Percentiles rank a stretch among this genome's conserved stretches.
phyloP scores from a whole-genome alignment of 2,329 filamentous ascomycete genomes.

The Epichloe sp. region DNA sequence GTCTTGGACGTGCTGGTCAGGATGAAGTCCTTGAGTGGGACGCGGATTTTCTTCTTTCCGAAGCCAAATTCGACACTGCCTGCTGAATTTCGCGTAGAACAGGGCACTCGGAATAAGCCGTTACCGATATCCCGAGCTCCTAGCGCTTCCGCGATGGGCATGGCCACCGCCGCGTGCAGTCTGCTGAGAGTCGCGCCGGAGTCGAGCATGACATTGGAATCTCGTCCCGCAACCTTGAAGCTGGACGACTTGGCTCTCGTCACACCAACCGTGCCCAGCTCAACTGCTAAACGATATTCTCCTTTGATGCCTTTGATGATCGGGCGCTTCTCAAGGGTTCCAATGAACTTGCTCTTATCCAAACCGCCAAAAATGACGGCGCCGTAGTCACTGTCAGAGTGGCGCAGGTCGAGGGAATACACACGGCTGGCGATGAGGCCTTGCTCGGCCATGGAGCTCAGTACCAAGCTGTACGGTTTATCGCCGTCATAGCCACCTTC shows the following conservation, averaged over 20 bases:
- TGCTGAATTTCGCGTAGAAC: slow-evolving; percentile 20
- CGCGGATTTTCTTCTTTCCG: slow-evolving; percentile 24
- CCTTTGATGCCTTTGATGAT: slow-evolving; percentile 26
- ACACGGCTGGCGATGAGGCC: slow-evolving; percentile 35
- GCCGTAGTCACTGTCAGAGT: slow-evolving; percentile 27
- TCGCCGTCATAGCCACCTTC: slow-evolving; percentile 23
- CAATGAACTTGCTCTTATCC: slow-evolving; percentile 38
- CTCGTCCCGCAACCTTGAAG: slow-evolving; percentile 15
- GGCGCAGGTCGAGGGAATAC: slow-evolving; percentile 38
- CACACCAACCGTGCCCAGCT: slow-evolving; percentile 19
- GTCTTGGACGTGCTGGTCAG: slow-evolving; percentile 17
- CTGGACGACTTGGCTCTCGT: slow-evolving; percentile 12
- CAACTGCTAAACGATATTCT: slow-evolving; percentile 24
- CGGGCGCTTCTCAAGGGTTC: slow-evolving; percentile 28
- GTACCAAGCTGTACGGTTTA: slow-evolving; percentile 38
- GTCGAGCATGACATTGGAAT: slow-evolving; percentile 35
- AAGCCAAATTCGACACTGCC: slow-evolving; percentile 38
- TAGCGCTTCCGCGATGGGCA: slow-evolving; percentile 29
- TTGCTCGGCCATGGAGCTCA: slow-evolving; percentile 34
- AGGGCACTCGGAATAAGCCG: slow-evolving; percentile 33
- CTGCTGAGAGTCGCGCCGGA: slow-evolving; percentile 37
- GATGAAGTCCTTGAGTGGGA: slow-evolving; percentile 36
- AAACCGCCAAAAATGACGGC: slow-evolving; percentile 41
- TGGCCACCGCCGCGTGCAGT: slow-evolving; percentile 30
- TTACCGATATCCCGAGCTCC: slow-evolving; percentile 24